A percentile compares a stretch with the other conserved stretches of the same genome.
Evolutionary conservation across 2,329 filamentous ascomycete genomes (phyloP).

Genomic region (Sphaerulina musiva): DNA sequence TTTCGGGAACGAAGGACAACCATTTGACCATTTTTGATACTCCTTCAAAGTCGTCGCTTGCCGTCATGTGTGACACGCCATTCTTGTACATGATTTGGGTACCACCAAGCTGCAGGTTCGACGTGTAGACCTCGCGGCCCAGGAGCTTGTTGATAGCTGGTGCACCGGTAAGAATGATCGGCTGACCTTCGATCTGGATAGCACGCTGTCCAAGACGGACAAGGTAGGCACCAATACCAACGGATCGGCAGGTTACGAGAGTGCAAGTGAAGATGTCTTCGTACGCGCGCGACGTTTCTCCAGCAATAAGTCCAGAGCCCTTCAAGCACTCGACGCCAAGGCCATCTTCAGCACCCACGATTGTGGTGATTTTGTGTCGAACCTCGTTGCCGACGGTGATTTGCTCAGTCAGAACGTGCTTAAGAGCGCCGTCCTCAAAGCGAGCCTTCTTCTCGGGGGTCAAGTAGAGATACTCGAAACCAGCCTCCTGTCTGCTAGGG

Average conservation of each 20-base stretch:
- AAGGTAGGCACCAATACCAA: slow-evolving; percentile 98
- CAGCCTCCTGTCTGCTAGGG: slow-evolving; percentile 66
- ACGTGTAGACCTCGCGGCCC: slow-evolving; percentile 96
- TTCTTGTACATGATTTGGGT: slow-evolving; percentile 99
- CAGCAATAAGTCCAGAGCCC: slow-evolving; percentile 95
- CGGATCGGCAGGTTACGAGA: slow-evolving; percentile 92
- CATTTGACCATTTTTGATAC: slow-evolving; percentile 96
- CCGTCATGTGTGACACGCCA: slow-evolving; percentile 98
- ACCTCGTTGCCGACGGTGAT: slow-evolving; percentile 80
- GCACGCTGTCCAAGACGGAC: slow-evolving; percentile 97
- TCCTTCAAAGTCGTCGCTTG: slow-evolving; percentile 94
- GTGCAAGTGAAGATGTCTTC: slow-evolving; percentile 99
- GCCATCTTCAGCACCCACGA: slow-evolving; percentile 89
- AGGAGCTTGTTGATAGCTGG: slow-evolving; percentile 97
- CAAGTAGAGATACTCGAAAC: slow-evolving; percentile 96
- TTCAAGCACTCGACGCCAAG: slow-evolving; percentile 96
- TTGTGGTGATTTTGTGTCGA: slow-evolving; percentile 86
- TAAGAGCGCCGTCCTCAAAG: slow-evolving; percentile 70
- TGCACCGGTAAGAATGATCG: slow-evolving; percentile 96
- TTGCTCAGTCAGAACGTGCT: slow-evolving; percentile 80
- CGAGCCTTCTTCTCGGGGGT: slow-evolving; percentile 78
- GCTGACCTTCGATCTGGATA: slow-evolving; percentile 97
- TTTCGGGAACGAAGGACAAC: slow-evolving; percentile 95
- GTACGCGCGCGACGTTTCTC: slow-evolving; percentile 93
- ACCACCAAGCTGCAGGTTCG: slow-evolving; percentile 96